These are phyloP conservation scores for Ampelocalamus luodianensis DNA, from an alignment of 176 grass and related monocot species.

Conservation along the genomic window DNA sequence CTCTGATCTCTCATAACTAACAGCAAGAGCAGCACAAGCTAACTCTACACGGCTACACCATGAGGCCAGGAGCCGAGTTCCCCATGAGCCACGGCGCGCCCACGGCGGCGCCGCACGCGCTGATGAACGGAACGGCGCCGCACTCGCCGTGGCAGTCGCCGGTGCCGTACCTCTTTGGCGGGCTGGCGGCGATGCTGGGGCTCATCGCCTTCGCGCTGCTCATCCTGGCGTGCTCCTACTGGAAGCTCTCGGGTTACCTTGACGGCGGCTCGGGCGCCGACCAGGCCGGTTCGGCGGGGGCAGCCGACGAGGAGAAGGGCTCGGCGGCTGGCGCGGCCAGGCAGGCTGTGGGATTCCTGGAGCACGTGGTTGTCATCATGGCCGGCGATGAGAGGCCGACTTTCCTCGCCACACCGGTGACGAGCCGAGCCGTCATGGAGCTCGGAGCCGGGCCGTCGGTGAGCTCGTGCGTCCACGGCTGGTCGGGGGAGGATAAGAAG, in stretches of 20 bases:
- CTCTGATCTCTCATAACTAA: neutral
- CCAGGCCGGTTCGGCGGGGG: neutral
- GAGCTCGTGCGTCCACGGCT: neutral
- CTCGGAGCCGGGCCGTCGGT: neutral
- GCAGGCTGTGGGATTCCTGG: conserved; percentile 19
- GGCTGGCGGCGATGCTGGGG: conserved; percentile 83
- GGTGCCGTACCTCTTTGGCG: conserved; percentile 83
- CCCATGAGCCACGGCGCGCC: conserved; percentile 41
- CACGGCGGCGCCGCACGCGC: conserved; percentile 26
- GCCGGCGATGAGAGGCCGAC: conserved; percentile 71
- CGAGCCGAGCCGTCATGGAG: conserved; percentile 47
- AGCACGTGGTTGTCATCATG: conserved; percentile 77
- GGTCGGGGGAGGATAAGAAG: conserved; percentile 7
- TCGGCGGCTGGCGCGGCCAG: conserved; percentile 23
- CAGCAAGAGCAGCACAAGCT: conserved; percentile 22
- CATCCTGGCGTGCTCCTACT: conserved; percentile 95
- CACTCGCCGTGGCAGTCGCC: conserved; percentile 89
- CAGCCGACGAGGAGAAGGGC: conserved; percentile 30
- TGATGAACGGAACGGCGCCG: conserved; percentile 38
- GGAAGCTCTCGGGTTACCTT: conserved; percentile 82
- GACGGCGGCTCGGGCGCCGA: conserved; percentile 40
- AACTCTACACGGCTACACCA: neutral
- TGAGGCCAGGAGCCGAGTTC: conserved; percentile 63
- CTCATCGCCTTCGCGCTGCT: conserved; percentile 85
- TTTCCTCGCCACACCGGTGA: conserved; percentile 60